Evolutionary conservation across 2,329 filamentous ascomycete species (phyloP).

Genomic region (Microdochium trichocladiopsis): DNA sequence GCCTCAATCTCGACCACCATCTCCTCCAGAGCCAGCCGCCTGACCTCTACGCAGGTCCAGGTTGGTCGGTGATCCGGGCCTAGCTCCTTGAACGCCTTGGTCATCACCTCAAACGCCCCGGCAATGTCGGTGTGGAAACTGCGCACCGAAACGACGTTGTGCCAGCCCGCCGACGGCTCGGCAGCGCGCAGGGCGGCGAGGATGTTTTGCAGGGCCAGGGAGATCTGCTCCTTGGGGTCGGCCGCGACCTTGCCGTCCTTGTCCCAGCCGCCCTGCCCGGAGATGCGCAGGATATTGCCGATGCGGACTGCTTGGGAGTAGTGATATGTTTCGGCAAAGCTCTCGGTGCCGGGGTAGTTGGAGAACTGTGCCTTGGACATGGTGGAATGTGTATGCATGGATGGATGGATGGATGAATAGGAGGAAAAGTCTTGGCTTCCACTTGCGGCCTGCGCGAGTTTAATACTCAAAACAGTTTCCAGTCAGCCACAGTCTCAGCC

Average conservation of each 20-base stretch:
- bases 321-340: neutral
- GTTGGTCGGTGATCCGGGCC: neutral
- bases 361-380: neutral
- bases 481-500: too few relatives aligned
- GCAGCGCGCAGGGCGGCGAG: neutral
- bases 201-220: neutral
- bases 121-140: neutral
- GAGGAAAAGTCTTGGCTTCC: too few relatives aligned
- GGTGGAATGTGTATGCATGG: neutral
- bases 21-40: neutral
- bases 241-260: neutral
- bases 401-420: too few relatives aligned
- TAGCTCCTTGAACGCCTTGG: neutral
- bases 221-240: neutral
- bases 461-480: too few relatives aligned
- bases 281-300: neutral
- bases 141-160: neutral
- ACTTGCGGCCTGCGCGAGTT: too few relatives aligned
- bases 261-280: conserved; percentile 1
- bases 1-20: neutral
- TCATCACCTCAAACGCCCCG: neutral
- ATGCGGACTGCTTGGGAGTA: neutral
- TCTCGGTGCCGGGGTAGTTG: neutral
- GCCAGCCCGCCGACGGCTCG: neutral
- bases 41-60: neutral